phyloP scores from a whole-genome alignment of 108 stramenopile genomes.

The Schizochytrium sp. region DNA sequence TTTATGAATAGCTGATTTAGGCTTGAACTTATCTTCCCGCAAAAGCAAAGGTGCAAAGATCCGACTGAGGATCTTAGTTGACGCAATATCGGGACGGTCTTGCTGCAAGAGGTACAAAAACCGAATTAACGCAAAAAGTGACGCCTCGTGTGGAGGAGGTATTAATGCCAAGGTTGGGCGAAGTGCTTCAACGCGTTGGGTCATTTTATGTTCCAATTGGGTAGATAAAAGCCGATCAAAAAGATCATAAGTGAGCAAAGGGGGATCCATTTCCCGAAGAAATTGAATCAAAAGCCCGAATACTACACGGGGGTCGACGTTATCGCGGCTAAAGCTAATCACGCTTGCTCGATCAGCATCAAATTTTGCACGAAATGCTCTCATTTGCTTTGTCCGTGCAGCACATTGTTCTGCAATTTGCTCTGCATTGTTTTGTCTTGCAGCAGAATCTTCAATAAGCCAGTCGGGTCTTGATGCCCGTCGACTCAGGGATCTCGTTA shows the following conservation, averaged over 20 bases:
- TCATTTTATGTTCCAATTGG: neutral
- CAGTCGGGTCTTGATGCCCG: neutral
- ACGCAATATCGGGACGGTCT: neutral
- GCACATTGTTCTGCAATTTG: neutral
- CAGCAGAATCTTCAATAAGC: neutral
- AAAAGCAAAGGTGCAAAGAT: slow-evolving; percentile 18
- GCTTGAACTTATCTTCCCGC: slow-evolving; percentile 26
- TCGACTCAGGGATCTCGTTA: slow-evolving; percentile 11
- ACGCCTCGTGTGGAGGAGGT: slow-evolving; percentile 39
- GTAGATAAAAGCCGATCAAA: neutral
- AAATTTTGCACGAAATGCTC: slow-evolving; percentile 16
- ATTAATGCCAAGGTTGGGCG: slow-evolving; percentile 20
- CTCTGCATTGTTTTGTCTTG: slow-evolving; percentile 3
- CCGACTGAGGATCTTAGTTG: neutral
- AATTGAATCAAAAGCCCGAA: slow-evolving; percentile 28
- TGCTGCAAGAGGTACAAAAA: slow-evolving; percentile 17
- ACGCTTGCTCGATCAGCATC: slow-evolving; percentile 2
- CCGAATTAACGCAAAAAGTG: slow-evolving; percentile 20
- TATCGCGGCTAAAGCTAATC: neutral
- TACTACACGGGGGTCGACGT: slow-evolving; percentile 35
- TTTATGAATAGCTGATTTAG: neutral
- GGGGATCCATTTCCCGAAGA: slow-evolving; percentile 47
- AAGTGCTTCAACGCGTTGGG: neutral
- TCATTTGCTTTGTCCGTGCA: neutral
- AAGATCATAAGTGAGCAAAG: slow-evolving; percentile 50